Base-by-base conservation (phyloP, 2,329 filamentous ascomycete genomes). In the Chrysosporium queenslandicum region DNA sequence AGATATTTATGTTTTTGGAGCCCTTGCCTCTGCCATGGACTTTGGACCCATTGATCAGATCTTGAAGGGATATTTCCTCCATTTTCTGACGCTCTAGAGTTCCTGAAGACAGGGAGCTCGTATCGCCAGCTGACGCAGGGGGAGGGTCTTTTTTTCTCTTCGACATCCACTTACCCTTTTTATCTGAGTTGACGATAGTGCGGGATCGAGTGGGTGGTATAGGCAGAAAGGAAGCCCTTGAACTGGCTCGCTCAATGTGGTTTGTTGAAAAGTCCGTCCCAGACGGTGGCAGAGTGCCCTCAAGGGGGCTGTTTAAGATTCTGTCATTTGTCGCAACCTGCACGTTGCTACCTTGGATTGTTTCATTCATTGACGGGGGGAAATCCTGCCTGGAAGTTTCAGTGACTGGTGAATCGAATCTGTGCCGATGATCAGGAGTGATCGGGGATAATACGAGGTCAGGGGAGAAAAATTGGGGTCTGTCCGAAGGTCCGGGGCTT, bases 51-150 rank as follows among this genome's bases (percentile, higher is more conserved):
- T 45, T 63, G 2, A 61, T 53, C 27, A 71, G 53, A n/a, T 53
- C 59, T 36, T 61, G 62, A 9, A 72, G 56, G 2, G 64, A 61
- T n/a, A 72, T 66, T 47, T 71, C 68, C 21, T 72, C 68, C 0
- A 69, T 58, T 40, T 61, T 67, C 45, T 70, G 68, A 30, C 61
- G 54, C 58, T 70, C 54, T 37, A 68, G 30, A 0, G 62, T 59
- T 1, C 61, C 59, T 9, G 68, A 71, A 1, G 68, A 70, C 4
- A 68, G 42, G 0, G 69, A 71, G 52, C 64, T 70, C 1, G 67
- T 64, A 46, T 71, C 69, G 5, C 58, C 61, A 34, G 45, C 48
- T 29, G 50, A 25, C 16, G 51, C 14, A 39, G 43, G 20, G 3
- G 46, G 47, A 12, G 48, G 42, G 18, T 56, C 54, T 30, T 46